Conservation (phyloP, 352 stramenopile species). For the Hyaloperonospora arabidopsidis region DNA sequence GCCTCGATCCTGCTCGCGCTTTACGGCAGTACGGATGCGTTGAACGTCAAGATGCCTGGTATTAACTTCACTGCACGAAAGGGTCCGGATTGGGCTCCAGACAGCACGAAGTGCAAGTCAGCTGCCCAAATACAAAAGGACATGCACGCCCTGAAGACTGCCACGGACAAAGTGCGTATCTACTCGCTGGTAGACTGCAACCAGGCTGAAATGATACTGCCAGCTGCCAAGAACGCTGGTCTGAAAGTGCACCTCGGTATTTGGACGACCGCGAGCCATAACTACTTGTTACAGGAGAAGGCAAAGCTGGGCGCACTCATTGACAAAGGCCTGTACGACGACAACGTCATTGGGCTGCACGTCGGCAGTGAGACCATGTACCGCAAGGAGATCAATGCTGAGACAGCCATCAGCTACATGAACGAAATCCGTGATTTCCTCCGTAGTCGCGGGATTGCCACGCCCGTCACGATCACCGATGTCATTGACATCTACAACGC, state of each 20-base stretch:
- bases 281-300: constrained; percentile 44
- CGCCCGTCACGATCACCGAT: constrained; percentile 62
- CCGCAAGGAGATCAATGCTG: constrained; percentile 41
- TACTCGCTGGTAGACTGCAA: constrained; percentile 58
- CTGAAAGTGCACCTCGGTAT: constrained; percentile 57
- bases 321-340: constrained; percentile 32
- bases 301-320: constrained; percentile 35
- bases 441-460: constrained; percentile 29
- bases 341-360: constrained; percentile 43
- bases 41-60: constrained; percentile 55
- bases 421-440: constrained; percentile 52
- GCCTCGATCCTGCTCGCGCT: constrained; percentile 16
- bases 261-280: constrained; percentile 38
- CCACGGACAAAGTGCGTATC: constrained; percentile 55
- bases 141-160: constrained; percentile 39
- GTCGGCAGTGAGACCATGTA: constrained; percentile 69
- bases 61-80: constrained; percentile 74
- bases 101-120: constrained; percentile 41
- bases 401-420: constrained; percentile 50
- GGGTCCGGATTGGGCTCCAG: constrained; percentile 37
- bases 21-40: constrained; percentile 13
- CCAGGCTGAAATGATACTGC: constrained; percentile 38
- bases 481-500: constrained; percentile 60
- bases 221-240: constrained; percentile 34
- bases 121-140: constrained; percentile 38